Conservation (phyloP, 805 yeast genomes). For the Metschnikowia gelsemii region DNA sequence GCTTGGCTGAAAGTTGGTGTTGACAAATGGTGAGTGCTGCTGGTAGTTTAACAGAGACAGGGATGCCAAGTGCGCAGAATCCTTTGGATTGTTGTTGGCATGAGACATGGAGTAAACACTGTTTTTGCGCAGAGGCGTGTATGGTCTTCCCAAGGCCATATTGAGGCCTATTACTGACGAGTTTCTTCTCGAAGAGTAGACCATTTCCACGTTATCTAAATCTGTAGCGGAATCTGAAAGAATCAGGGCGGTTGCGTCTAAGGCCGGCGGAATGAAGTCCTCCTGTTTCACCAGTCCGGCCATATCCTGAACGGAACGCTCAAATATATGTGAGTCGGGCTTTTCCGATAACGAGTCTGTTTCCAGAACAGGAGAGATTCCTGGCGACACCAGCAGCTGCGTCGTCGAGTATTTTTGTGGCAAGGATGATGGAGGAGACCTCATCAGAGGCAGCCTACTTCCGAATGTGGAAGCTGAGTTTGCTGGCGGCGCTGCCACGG, state of each 20-base stretch:
- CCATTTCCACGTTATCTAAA: conserved; percentile 69
- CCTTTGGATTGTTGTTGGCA: conserved; percentile 5
- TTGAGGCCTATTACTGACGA: conserved; percentile 50
- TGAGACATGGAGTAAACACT: conserved; percentile 20
- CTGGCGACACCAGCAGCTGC: conserved; percentile 17
- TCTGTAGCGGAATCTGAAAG: conserved; percentile 59
- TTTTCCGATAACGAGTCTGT: conserved; percentile 17
- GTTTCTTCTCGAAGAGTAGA: conserved; percentile 56
- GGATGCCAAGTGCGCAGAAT: conserved; percentile 2
- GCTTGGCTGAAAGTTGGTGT: conserved; percentile 3
- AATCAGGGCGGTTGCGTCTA: conserved; percentile 72
- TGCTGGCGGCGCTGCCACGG: too few relatives aligned
- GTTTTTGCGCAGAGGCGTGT: conserved; percentile 41
- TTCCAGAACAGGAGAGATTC: conserved; percentile 17
- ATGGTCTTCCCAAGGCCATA: conserved; percentile 48
- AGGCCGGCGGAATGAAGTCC: conserved; percentile 76
- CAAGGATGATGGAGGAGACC: conserved; percentile 9
- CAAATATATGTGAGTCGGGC: conserved; percentile 36
- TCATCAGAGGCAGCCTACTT: conserved; percentile 7
- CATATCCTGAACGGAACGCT: conserved; percentile 42
- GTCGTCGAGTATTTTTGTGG: not conserved
- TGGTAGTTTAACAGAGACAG: conserved; percentile 12
- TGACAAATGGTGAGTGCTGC: conserved; percentile 9
- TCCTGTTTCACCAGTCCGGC: conserved; percentile 43
- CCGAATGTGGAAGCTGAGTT: too few relatives aligned